Evolutionary conservation across 176 grass and related monocot genomes (phyloP).

Genomic region (Rhynchospora pubera): DNA sequence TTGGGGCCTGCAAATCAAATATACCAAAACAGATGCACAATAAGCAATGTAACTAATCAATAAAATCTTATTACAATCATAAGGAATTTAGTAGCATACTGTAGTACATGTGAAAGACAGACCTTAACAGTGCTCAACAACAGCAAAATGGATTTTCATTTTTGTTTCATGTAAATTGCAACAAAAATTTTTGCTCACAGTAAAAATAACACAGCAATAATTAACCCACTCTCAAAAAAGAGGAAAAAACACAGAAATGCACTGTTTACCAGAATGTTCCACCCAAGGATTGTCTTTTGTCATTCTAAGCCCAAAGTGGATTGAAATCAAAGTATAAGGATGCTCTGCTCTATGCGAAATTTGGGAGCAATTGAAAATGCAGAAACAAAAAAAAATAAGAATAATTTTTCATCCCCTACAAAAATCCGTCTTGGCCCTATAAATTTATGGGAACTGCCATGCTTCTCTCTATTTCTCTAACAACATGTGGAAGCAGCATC

Average conservation of each 20-base stretch:
- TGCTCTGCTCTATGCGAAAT: background rate
- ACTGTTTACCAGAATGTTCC: background rate
- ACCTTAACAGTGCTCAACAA: background rate
- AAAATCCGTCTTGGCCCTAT: background rate
- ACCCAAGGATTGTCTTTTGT: background rate
- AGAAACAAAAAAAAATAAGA: background rate
- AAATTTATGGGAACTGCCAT: background rate
- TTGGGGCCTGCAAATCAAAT: constrained; percentile 46
- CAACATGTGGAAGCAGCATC: background rate
- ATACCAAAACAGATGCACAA: background rate
- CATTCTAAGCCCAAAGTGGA: background rate
- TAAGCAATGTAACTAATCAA: background rate
- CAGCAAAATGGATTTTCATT: background rate
- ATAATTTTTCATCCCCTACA: too few relatives aligned
- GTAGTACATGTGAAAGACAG: background rate
- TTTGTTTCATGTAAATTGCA: background rate
- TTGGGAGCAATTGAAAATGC: background rate
- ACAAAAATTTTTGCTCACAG: background rate
- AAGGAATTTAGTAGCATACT: background rate
- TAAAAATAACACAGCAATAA: background rate
- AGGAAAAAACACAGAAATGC: background rate
- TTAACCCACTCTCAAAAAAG: too few relatives aligned
- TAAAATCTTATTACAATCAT: background rate
- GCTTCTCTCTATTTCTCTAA: background rate
- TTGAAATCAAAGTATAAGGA: background rate